phyloP scores from a whole-genome alignment of 441 rosid species.

The Omphalea diandra region DNA sequence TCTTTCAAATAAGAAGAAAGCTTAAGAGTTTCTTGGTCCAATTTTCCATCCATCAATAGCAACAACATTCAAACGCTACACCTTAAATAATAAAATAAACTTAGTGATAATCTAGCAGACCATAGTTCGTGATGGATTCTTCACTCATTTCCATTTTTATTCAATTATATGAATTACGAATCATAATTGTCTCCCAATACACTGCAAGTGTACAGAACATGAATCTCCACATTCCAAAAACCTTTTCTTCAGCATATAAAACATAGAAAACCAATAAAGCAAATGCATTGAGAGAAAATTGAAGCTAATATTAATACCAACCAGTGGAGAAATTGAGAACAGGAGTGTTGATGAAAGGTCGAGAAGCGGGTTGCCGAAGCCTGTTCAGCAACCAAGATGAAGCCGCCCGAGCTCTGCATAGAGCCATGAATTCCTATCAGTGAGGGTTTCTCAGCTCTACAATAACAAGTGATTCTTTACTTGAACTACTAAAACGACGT shows the following conservation, averaged over 20 bases:
- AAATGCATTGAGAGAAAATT: too few relatives aligned
- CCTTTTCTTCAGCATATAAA: background rate
- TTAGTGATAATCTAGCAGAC: background rate
- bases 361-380: slow-evolving; percentile 3
- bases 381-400: background rate
- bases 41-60: background rate
- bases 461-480: too few relatives aligned
- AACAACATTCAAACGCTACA: background rate
- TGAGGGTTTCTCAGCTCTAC: background rate
- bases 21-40: too few relatives aligned
- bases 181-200: too few relatives aligned
- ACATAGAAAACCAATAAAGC: too few relatives aligned
- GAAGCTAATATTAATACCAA: background rate
- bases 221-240: background rate
- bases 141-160: too few relatives aligned
- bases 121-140: too few relatives aligned
- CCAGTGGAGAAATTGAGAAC: slow-evolving; percentile 11
- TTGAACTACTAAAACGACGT: too few relatives aligned
- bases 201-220: too few relatives aligned
- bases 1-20: background rate
- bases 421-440: background rate
- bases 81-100: background rate
- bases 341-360: background rate
- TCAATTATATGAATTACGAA: too few relatives aligned
- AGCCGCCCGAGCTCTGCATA: slow-evolving; percentile 7